These are phyloP conservation scores for Rhododendron mucronatum DNA, from an alignment of 148 eudicot genomes.

Conservation along the genomic window DNA sequence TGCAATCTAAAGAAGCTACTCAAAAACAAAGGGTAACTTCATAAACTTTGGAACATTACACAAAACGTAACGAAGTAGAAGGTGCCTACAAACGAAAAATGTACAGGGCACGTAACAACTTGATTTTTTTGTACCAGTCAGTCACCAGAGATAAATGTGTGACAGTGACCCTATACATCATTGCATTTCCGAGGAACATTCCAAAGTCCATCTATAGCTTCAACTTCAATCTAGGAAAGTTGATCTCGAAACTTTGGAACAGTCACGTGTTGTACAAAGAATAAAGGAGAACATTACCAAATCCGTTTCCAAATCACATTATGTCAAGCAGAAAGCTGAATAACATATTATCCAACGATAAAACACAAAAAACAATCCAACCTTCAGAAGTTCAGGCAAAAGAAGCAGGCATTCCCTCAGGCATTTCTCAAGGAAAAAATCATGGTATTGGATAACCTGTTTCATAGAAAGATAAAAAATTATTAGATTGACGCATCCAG, in stretches of 20 bases:
- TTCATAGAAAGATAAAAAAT: constrained; percentile 6
- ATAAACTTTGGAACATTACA: background rate
- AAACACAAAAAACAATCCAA: constrained; percentile 20
- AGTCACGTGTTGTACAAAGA: background rate
- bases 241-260: background rate
- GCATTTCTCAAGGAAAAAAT: constrained; percentile 85
- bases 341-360: background rate
- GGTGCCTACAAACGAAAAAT: background rate
- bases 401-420: constrained; percentile 96
- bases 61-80: background rate
- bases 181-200: background rate
- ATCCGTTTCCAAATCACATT: background rate
- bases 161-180: background rate
- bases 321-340: background rate
- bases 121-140: background rate
- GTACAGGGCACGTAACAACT: background rate
- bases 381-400: constrained; percentile 87
- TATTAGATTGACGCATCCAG: background rate
- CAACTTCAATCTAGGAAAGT: background rate
- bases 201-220: background rate
- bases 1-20: background rate
- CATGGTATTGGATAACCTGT: constrained; percentile 83
- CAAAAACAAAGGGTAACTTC: background rate
- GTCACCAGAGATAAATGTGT: background rate
- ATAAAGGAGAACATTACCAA: background rate